Conservation (phyloP, 2,329 filamentous ascomycete species). For the Neurospora sp. region DNA sequence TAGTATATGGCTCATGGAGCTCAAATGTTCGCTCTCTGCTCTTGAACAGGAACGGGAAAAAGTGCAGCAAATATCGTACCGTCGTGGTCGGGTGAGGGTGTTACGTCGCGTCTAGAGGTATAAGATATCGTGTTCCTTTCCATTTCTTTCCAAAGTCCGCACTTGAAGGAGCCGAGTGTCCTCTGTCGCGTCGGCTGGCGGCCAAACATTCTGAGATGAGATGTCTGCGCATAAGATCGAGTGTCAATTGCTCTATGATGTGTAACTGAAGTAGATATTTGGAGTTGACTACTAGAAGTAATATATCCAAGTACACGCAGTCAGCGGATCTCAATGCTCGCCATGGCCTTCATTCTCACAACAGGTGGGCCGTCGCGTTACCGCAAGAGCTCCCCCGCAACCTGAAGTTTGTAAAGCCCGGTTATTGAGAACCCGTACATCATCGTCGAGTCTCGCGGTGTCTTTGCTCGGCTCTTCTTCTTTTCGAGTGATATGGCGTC, state of each 20-base stretch:
- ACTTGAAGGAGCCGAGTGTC: not conserved
- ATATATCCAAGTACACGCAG: not conserved
- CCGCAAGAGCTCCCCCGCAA: not conserved
- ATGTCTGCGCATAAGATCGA: not conserved
- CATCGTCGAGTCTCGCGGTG: not conserved
- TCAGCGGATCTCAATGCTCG: not conserved
- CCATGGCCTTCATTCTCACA: not conserved
- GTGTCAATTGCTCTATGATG: not conserved
- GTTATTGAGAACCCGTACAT: not conserved
- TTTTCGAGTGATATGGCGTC: not conserved
- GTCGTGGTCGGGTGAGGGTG: not conserved
- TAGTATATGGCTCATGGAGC: not conserved
- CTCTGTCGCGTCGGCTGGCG: not conserved
- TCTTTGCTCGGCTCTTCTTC: not conserved
- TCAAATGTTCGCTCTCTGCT: not conserved
- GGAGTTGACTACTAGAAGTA: not conserved
- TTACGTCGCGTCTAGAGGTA: not conserved
- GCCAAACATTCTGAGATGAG: not conserved
- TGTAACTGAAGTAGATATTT: not conserved
- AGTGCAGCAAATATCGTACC: not conserved
- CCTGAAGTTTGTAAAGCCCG: not conserved
- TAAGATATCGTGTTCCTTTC: fast-evolving
- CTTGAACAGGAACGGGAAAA: too few species aligned
- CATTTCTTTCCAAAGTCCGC: not conserved
- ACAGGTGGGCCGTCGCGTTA: not conserved